phyloP scores from a whole-genome alignment of 306 rosid species.

The Trifolium subterraneum region DNA sequence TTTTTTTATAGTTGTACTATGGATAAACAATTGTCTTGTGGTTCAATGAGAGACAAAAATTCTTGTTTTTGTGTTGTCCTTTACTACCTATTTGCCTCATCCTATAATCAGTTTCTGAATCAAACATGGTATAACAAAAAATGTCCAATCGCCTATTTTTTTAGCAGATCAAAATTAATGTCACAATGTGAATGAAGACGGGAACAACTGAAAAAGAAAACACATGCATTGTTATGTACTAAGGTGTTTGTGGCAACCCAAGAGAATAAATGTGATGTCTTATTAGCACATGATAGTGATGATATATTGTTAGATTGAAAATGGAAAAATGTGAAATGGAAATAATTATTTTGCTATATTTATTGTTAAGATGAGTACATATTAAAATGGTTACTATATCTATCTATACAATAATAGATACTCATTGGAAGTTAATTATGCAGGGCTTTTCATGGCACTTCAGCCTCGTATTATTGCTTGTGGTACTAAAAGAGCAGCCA shows the following conservation, averaged over 20 bases:
- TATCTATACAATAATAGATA: constrained; percentile 35
- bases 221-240: constrained; percentile 29
- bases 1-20: no score
- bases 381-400: constrained; percentile 38
- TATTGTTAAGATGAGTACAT: constrained; percentile 41
- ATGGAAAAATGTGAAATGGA: constrained; percentile 26
- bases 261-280: constrained; percentile 34
- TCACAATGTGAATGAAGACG: constrained; percentile 25
- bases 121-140: no score
- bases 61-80: no score
- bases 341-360: constrained; percentile 19
- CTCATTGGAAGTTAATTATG: constrained; percentile 12
- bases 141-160: no score
- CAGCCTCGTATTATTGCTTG: constrained; percentile 93
- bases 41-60: no score
- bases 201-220: not conserved
- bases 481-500: constrained; percentile 76
- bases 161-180: no score
- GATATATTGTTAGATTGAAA: constrained; percentile 12
- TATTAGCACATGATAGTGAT: constrained; percentile 29
- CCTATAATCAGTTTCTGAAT: no score
- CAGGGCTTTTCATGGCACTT: constrained; percentile 97
- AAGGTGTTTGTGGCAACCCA: constrained; percentile 33
- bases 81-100: no score
- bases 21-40: no score